Conservation (phyloP, 345 rosid genomes). For the Dimocarpus longan region DNA sequence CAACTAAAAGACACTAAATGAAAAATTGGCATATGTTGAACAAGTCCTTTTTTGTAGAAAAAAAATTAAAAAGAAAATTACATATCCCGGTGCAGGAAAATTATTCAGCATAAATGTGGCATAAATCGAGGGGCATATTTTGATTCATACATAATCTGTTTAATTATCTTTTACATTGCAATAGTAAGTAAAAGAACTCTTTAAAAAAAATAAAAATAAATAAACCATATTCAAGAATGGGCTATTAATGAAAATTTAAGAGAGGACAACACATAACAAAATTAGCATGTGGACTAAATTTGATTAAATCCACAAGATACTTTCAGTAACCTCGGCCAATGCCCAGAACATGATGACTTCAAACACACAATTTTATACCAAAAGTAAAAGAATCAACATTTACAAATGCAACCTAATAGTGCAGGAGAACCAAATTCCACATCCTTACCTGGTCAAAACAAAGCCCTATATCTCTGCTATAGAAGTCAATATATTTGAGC, state of each 20-base stretch:
- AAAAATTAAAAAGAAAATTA: too few relatives aligned
- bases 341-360: too few relatives aligned
- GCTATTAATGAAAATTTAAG: neutral
- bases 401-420: neutral
- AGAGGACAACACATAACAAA: neutral
- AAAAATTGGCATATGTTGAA: neutral
- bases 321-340: neutral
- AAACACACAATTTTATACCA: neutral
- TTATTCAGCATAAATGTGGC: neutral
- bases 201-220: neutral
- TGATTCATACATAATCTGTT: neutral
- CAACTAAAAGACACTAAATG: neutral
- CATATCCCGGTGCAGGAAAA: neutral
- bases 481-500: slow-evolving; percentile 93
- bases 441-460: slow-evolving; percentile 81
- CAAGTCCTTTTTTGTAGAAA: neutral
- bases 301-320: neutral
- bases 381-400: neutral
- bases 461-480: slow-evolving; percentile 82
- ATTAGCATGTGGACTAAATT: neutral
- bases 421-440: neutral
- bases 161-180: neutral
- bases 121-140: neutral
- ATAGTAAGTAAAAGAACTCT: too few relatives aligned
- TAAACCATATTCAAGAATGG: neutral